Base-by-base conservation (phyloP, 2,329 filamentous ascomycete genomes). In the Xylariaceae sp. region DNA sequence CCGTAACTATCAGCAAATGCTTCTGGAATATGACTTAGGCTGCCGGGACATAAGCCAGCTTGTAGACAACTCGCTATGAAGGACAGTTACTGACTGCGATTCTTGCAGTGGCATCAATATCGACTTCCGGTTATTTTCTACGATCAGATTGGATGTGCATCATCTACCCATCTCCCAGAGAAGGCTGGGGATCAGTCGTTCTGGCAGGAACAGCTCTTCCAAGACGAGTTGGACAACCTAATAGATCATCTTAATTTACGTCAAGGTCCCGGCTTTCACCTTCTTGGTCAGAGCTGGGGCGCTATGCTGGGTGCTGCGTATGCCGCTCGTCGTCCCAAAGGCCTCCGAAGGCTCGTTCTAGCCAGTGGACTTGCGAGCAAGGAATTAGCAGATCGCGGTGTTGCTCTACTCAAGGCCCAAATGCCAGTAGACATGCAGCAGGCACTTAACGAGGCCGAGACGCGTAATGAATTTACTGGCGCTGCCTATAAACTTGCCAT, bases 271-370 rank as follows among this genome's bases (percentile, higher is more conserved):
- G 54, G 52, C n/a, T 57, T 54, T 17, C 45, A 58, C 19, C 40
- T 58, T 9, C 49, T 58, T 30, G 53, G 56, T 39, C 57, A 58
- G 31, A 58, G 54, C 45, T 59, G 53, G 53, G 54, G 53, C 7
- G 58, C 53, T 19, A 54, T 56, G 50, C 51, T 58, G 1, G 53
- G 49, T 7, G 42, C 53, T 1, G 53, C 52, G 1, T 60, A 57
- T 33, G 39, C 58, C 4, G 30, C 52, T 11, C 41, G 49, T 14
- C 43, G n/a, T 5, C 56, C 56, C 11, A 11, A 6, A 39, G 56
- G 57, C 18, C 43, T 57, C 0, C 42, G 39, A 10, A 56, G 48
- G 17, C 19, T 56, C 18, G 44, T 59, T 9, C 48, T 60, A 2
- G 56, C 51, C 10, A 57, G 52, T 18, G 50, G 35, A 2, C 42